Conservation (phyloP, 768 basidiomycete genomes). For the Boletus insuetus region DNA sequence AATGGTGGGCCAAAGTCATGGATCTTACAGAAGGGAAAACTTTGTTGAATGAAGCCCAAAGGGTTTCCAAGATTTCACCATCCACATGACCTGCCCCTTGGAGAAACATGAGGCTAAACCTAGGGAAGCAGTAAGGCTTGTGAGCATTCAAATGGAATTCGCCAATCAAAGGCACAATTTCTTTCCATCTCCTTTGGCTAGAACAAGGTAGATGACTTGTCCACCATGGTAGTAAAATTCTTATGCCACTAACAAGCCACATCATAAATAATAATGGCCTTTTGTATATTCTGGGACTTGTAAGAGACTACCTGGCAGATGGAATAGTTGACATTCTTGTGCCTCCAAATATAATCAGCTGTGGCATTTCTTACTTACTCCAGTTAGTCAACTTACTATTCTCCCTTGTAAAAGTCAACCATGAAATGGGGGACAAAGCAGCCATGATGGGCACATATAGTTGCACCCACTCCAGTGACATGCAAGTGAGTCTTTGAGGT, state of each 20-base stretch:
- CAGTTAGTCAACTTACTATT: slow-evolving; percentile 5
- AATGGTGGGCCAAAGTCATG: slow-evolving; percentile 21
- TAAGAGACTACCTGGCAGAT: slow-evolving; percentile 20
- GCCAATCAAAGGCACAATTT: slow-evolving; percentile 20
- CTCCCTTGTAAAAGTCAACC: slow-evolving; percentile 13
- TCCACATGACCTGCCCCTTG: slow-evolving; percentile 28
- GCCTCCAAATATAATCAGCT: slow-evolving; percentile 16
- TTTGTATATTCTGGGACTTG: not conserved
- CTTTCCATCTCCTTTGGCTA: not conserved
- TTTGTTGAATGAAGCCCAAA: slow-evolving; percentile 33
- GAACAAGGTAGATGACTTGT: not conserved
- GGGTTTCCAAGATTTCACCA: slow-evolving; percentile 34
- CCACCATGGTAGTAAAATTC: slow-evolving; percentile 4
- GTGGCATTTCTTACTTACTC: too few relatives aligned
- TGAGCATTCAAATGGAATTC: slow-evolving; percentile 34
- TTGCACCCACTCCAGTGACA: not conserved
- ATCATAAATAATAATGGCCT: slow-evolving; percentile 27
- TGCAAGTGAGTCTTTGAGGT: not conserved
- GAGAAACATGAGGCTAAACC: slow-evolving; percentile 20
- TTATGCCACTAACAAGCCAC: slow-evolving; percentile 28
- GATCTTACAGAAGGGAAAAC: slow-evolving; percentile 20
- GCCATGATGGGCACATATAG: not conserved
- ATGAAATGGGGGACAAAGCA: slow-evolving; percentile 10
- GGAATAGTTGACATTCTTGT: slow-evolving; percentile 30
- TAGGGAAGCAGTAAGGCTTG: slow-evolving; percentile 19